Conservation (phyloP, 257 asterid species). For the Penstemon newberryi region DNA sequence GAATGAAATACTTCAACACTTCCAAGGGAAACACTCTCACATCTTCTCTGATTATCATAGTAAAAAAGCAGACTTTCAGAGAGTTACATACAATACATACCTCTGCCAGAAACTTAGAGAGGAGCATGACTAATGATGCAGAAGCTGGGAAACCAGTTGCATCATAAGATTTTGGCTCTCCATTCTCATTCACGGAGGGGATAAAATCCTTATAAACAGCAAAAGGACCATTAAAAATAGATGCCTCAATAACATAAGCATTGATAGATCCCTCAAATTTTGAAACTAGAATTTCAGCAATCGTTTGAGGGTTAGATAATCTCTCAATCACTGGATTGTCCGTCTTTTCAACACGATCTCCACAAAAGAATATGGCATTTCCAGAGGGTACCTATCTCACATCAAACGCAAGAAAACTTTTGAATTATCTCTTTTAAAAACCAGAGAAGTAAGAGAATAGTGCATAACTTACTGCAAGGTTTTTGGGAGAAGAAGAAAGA, state of each 20-base stretch:
- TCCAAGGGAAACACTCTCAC: not conserved
- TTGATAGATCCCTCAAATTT: conserved; percentile 82
- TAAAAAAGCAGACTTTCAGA: not conserved
- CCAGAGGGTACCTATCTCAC: conserved; percentile 76
- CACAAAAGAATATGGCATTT: conserved; percentile 80
- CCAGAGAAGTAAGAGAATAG: not conserved
- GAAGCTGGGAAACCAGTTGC: conserved; percentile 87
- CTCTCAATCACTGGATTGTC: conserved; percentile 81
- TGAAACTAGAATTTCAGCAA: conserved; percentile 74
- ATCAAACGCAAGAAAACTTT: conserved; percentile 15
- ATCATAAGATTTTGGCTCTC: conserved; percentile 81
- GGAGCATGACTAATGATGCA: conserved; percentile 60
- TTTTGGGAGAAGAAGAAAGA: conserved; percentile 56
- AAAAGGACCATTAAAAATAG: conserved; percentile 77
- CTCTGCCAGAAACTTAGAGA: conserved; percentile 71
- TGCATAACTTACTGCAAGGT: conserved; percentile 56
- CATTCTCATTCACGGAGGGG: conserved; percentile 66
- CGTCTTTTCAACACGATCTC: conserved; percentile 79
- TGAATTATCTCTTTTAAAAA: not conserved
- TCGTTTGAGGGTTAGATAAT: conserved; percentile 70
- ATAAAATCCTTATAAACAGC: conserved; percentile 89
- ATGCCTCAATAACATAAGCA: conserved; percentile 86
- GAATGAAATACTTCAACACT: conserved; percentile 9
- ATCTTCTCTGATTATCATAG: not conserved
- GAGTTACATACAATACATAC: conserved; percentile 32